phyloP scores from a whole-genome alignment of 805 yeast genomes.

The Torulaspora franciscae region DNA sequence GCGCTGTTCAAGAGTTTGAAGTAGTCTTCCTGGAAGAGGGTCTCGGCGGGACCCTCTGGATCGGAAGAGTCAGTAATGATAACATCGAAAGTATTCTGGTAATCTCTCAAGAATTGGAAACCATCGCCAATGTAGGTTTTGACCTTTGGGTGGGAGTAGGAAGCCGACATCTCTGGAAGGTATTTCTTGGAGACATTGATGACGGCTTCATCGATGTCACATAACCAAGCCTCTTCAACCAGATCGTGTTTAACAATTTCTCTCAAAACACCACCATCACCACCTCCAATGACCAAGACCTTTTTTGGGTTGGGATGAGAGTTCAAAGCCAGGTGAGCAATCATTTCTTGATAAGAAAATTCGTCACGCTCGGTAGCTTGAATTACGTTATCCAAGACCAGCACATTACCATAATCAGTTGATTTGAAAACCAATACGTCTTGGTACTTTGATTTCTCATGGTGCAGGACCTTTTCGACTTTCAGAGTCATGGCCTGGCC shows the following conservation, averaged over 20 bases:
- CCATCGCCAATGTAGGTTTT: slow-evolving; percentile 93
- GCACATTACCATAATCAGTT: slow-evolving; percentile 89
- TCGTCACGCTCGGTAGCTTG: slow-evolving; percentile 98
- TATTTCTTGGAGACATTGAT: slow-evolving; percentile 80
- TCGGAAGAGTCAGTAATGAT: slow-evolving; percentile 96
- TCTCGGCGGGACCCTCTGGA: slow-evolving; percentile 98
- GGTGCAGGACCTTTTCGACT: slow-evolving; percentile 82
- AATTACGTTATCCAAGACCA: slow-evolving; percentile 90
- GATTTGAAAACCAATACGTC: slow-evolving; percentile 92
- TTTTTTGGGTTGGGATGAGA: slow-evolving; percentile 92
- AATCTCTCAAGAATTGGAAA: slow-evolving; percentile 85
- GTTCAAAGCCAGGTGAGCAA: slow-evolving; percentile 86
- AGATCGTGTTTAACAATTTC: slow-evolving; percentile 85
- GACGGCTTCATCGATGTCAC: slow-evolving; percentile 94
- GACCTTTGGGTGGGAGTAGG: slow-evolving; percentile 84
- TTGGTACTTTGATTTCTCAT: slow-evolving; percentile 83
- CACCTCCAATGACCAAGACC: slow-evolving; percentile 95
- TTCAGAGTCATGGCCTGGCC: slow-evolving; percentile 94
- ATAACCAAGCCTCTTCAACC: slow-evolving; percentile 83
- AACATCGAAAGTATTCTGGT: slow-evolving; percentile 84
- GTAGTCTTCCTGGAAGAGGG: slow-evolving; percentile 87
- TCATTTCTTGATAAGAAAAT: slow-evolving; percentile 97
- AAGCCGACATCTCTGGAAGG: slow-evolving; percentile 81
- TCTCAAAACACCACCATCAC: slow-evolving; percentile 97
- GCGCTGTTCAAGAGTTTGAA: slow-evolving; percentile 80